Evolutionary conservation across 257 asterid genomes (phyloP).

Genomic region (Scutellaria barbata): DNA sequence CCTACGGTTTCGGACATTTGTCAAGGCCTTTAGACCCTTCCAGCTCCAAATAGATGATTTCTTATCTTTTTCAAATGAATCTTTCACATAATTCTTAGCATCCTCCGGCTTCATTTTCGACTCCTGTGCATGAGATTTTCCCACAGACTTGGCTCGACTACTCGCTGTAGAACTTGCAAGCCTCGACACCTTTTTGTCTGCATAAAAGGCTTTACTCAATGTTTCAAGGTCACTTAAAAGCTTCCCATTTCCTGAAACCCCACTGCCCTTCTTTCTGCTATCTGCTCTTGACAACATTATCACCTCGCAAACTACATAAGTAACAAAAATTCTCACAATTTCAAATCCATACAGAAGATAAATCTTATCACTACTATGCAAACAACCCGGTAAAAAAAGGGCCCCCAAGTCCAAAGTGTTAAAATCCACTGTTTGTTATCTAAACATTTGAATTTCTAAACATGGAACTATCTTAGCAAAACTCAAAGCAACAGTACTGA

Average conservation of each 20-base stretch:
- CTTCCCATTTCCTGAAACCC: slow-evolving; percentile 66
- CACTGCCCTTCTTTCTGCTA: slow-evolving; percentile 66
- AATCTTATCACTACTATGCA: slow-evolving; percentile 10
- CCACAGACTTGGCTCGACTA: slow-evolving; percentile 87
- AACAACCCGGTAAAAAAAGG: slow-evolving; percentile 1
- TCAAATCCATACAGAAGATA: slow-evolving; percentile 22
- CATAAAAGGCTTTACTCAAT: slow-evolving; percentile 64
- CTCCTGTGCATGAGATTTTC: slow-evolving; percentile 58
- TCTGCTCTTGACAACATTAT: slow-evolving; percentile 66
- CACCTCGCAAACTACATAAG: slow-evolving; percentile 44
- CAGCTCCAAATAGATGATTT: slow-evolving; percentile 91
- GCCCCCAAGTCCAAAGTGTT: slow-evolving; percentile 10
- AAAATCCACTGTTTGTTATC: not conserved
- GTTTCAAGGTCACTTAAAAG: slow-evolving; percentile 77
- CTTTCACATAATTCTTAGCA: slow-evolving; percentile 44
- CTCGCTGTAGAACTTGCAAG: slow-evolving; percentile 74
- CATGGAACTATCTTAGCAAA: not conserved
- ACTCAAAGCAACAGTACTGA: slow-evolving; percentile 23
- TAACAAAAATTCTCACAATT: slow-evolving; percentile 33
- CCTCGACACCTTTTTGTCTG: slow-evolving; percentile 56
- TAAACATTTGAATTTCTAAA: not conserved
- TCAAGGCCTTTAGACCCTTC: slow-evolving; percentile 83
- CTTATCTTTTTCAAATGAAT: slow-evolving; percentile 65
- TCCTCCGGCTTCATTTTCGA: slow-evolving; percentile 56
- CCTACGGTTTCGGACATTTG: slow-evolving; percentile 63